Evolutionary conservation across 148 eudicot genomes (phyloP), one percentile per base, ranked within the genome.

Genomic region (Heliamphora exappendiculata): DNA sequence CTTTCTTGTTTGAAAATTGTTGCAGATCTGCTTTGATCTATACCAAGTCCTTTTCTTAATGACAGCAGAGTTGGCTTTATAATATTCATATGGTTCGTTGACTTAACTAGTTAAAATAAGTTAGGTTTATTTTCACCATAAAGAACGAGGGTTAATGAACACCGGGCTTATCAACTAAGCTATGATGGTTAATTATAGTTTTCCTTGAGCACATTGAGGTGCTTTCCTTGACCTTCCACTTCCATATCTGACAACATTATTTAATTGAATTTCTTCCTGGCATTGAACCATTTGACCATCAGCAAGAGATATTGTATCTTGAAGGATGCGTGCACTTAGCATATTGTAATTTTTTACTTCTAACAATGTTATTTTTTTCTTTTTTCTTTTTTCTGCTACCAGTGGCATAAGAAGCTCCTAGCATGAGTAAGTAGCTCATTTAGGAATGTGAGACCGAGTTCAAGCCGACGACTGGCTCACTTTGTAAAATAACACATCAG

Each of bases 41-140:
- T 4, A 14, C 49, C 45, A 20, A 10, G 17, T 63, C 26, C 13
- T n/a, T 67, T 77, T 28, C 65, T 70, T 20, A 64, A 41, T 41
- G 36, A 49, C 36, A 8, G 50, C 28, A 16, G 14, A 66, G 49
- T 45, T 63, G 77, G 75, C 20, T 17, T 53, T 47, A 9, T 54
- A 28, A 65, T 12, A 63, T 26, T 13, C 74, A 45, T 77, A 7
- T 74, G 78, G 78, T 33, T 62, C 19, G 55, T 70, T 77, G 83
- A 80, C 81, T 77, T 55, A 26, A 28, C 62, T 16, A 39, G 20
- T 50, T 66, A 44, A 50, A 60, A 36, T 64, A 37, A 47, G 36
- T n/a, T 3, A 49, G 24, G 26, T 44, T 42, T 60, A 10, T 63
- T 53, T 28, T 62, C 70, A 62, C 44, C 28, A 75, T 28, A 19